Evolutionary conservation across 2,329 filamentous ascomycete species (phyloP), one percentile per base, ranked within the genome.

Genomic region (Botrytis hyacinthi): DNA sequence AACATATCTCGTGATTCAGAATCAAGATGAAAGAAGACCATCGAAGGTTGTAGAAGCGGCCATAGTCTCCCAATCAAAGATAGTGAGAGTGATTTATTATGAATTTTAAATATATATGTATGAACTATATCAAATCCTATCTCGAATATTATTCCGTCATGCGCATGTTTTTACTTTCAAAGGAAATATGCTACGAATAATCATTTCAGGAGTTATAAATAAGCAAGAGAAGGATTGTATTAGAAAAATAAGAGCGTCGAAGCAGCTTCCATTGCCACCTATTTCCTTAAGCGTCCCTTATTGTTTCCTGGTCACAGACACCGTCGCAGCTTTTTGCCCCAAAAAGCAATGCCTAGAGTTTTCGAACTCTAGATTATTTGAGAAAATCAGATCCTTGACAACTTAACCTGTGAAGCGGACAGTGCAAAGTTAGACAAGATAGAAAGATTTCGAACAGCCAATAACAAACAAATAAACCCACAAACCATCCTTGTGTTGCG

Each of bases 21-120:
- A 18, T 18, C 6, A 57, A 14, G 1, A 57, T 32, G 0, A 32
- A 4, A 54, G 51, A 18, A 57, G 3, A 57, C 3, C 3, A 29
- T 57, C 51, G 14, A 57, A 57, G 6, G n/a, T 2, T 18, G 14
- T 29, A 8, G n/a, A 29, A 57, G 51, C 14, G 3, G 6, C 1
- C 3, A 9, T 29, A 32, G 7, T 29, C 16, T 32, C 29, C 6
- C 16, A 29, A 16, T 9, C 51, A 29, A 32, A 6, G 0, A 29
- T 18, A 18, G 6, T 2, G 18, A 18, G 14, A 8, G 6, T 32
- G 6, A 2, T 57, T 5, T 2, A 29, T 29, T 1, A 18, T 57
- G 7, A n/a, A n/a, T 1, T 5, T 16, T n/a, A 3, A 4, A n/a
- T n/a, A n/a, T 0, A n/a, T 0, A 29, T 8, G 3, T 9, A 57